Conservation (phyloP, 2,329 filamentous ascomycete genomes). For the Neurospora crassa region DNA sequence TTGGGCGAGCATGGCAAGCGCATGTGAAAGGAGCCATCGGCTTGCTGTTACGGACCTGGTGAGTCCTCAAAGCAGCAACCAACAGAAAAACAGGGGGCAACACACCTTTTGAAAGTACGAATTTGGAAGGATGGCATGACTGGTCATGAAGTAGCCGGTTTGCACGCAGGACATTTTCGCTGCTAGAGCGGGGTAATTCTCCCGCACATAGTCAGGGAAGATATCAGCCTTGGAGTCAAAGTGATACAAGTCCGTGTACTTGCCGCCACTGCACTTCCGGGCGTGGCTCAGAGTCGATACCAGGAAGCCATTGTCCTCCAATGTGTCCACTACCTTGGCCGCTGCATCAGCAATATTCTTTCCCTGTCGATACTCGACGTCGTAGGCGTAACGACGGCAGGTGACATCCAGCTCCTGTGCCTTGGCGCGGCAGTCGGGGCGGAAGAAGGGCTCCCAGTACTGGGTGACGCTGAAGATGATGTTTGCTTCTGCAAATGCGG, state of each 20-base stretch:
- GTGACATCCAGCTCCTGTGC: slow-evolving; percentile 29
- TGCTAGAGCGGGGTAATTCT: slow-evolving; percentile 32
- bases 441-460: slow-evolving; percentile 43
- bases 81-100: not conserved
- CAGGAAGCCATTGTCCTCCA: slow-evolving; percentile 39
- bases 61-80: not conserved
- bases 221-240: slow-evolving; percentile 44
- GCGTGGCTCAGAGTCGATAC: slow-evolving; percentile 43
- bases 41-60: slow-evolving; percentile 17
- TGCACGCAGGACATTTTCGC: slow-evolving; percentile 42
- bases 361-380: slow-evolving; percentile 40
- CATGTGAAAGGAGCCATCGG: slow-evolving; percentile 36
- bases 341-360: slow-evolving; percentile 47
- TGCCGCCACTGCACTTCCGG: slow-evolving; percentile 33
- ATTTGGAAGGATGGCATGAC: slow-evolving; percentile 35
- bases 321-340: slow-evolving; percentile 26
- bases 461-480: slow-evolving; percentile 46
- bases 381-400: slow-evolving; percentile 34
- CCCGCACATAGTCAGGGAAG: slow-evolving; percentile 35
- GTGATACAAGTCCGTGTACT: slow-evolving; percentile 39
- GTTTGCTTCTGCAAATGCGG: slow-evolving; percentile 34
- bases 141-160: slow-evolving; percentile 39
- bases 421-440: slow-evolving; percentile 30
- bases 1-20: slow-evolving; percentile 33
- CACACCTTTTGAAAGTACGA: slow-evolving; percentile 37